Evolutionary conservation across 2,329 filamentous ascomycete species (phyloP).

Genomic region (Amauroascus niger): DNA sequence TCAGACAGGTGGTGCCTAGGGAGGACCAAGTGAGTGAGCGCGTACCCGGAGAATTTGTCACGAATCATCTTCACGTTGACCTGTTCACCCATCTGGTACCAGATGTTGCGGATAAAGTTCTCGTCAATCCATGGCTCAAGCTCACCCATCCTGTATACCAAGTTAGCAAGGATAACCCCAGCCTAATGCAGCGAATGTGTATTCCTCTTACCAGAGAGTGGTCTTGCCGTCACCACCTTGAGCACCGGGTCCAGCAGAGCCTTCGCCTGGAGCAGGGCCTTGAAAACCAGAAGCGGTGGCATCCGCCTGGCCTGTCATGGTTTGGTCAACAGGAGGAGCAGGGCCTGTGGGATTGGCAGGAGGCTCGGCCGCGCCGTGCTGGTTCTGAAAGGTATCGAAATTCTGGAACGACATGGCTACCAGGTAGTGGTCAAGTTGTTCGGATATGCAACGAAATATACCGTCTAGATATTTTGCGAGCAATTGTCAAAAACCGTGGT

Average conservation of each 20-base stretch:
- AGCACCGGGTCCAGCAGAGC: constrained; percentile 35
- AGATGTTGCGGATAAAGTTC: constrained; percentile 93
- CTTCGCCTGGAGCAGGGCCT: constrained; percentile 38
- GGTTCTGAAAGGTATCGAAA: constrained; percentile 55
- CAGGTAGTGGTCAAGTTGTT: constrained; percentile 4
- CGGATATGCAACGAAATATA: constrained; percentile 3
- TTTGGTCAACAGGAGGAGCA: constrained; percentile 43
- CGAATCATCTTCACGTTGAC: constrained; percentile 99
- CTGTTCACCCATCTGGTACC: constrained; percentile 82
- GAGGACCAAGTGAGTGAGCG: constrained; percentile 4
- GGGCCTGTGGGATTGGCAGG: constrained; percentile 40
- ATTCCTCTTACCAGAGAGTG: constrained; percentile 43
- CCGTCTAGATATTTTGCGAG: neutral
- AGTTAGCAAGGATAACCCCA: neutral
- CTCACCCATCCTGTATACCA: constrained; percentile 76
- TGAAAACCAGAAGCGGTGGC: constrained; percentile 44
- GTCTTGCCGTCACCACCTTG: constrained; percentile 48
- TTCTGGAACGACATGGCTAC: constrained; percentile 56
- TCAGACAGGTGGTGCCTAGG: neutral
- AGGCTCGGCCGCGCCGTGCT: constrained; percentile 47
- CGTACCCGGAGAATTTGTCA: constrained; percentile 95
- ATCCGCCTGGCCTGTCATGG: constrained; percentile 51
- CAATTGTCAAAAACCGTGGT: neutral
- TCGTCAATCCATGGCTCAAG: constrained; percentile 99
- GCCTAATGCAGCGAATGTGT: neutral